phyloP scores from a whole-genome alignment of 768 basidiomycete species.

The Asterophora parasitica region DNA sequence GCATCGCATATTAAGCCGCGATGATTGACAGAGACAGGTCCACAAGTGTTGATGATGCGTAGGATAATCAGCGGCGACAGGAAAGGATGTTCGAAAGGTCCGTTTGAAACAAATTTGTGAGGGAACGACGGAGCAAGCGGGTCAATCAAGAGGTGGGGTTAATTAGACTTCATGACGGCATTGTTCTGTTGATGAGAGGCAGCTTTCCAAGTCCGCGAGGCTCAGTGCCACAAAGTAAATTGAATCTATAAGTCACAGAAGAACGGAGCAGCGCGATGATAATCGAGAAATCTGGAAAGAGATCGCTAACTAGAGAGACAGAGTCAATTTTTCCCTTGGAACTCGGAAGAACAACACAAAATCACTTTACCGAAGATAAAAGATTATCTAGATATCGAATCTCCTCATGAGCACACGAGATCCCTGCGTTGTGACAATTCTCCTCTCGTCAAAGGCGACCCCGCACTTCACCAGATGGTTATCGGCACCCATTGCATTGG shows the following conservation, averaged over 20 bases:
- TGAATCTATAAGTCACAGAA: not conserved
- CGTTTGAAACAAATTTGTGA: not conserved
- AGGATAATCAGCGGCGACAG: no score
- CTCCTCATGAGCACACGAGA: conserved; percentile 44
- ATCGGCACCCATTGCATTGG: conserved; percentile 10
- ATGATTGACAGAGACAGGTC: not conserved
- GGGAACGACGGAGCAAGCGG: not conserved
- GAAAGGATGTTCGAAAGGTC: not conserved
- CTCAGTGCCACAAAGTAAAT: not conserved
- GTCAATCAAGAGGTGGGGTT: not conserved
- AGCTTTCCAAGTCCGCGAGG: not conserved
- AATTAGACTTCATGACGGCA: not conserved
- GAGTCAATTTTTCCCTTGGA: not conserved
- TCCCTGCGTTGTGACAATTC: conserved; percentile 51
- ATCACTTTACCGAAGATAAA: not conserved
- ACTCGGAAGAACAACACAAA: no score
- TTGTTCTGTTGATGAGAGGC: not conserved
- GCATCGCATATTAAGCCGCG: not conserved
- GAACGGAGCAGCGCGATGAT: not conserved
- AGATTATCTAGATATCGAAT: conserved; percentile 46
- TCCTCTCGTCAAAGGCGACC: conserved; percentile 70
- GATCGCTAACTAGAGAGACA: not conserved
- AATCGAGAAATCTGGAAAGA: not conserved
- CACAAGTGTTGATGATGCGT: not conserved
- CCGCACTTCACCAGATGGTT: conserved; percentile 29